A percentile compares a stretch with the other conserved stretches of the same genome.
phyloP scores from a whole-genome alignment of 192 early-diverging fungal genomes.

The Chytriomyces hyalinus region DNA sequence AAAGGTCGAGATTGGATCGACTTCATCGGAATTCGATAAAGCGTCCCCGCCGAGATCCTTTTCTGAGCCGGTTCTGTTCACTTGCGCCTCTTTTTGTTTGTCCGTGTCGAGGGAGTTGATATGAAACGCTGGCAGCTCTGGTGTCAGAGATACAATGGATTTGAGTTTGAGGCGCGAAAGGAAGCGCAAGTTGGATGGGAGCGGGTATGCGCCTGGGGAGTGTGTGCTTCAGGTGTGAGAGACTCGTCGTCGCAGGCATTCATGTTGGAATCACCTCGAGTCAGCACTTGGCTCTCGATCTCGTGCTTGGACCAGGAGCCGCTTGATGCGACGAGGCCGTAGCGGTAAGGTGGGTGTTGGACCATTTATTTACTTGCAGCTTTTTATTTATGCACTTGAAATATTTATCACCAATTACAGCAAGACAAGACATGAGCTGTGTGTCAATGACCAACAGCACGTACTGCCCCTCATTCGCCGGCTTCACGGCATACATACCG shows the following conservation, averaged over 20 bases:
- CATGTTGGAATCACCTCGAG: too few species aligned
- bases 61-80: not conserved
- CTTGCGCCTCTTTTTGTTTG: not conserved
- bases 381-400: not conserved
- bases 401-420: too few species aligned
- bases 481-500: not conserved
- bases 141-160: conserved; percentile 87
- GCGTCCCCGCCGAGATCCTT: not conserved
- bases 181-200: conserved; percentile 83
- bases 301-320: not conserved
- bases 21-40: not conserved
- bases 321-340: conserved; percentile 12
- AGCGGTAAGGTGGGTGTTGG: conserved; percentile 24
- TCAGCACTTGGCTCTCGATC: not conserved
- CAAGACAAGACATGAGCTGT: not conserved
- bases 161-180: conserved; percentile 70
- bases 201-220: conserved; percentile 78
- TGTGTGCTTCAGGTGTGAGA: not conserved
- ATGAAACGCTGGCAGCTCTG: conserved; percentile 68
- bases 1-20: conserved; percentile 17
- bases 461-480: not conserved
- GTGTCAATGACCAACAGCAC: not conserved
- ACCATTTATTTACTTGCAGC: not conserved
- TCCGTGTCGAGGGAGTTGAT: not conserved
- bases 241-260: not conserved